Conservation (phyloP, 2,329 filamentous ascomycete genomes). For the Leptographium lundbergii region DNA sequence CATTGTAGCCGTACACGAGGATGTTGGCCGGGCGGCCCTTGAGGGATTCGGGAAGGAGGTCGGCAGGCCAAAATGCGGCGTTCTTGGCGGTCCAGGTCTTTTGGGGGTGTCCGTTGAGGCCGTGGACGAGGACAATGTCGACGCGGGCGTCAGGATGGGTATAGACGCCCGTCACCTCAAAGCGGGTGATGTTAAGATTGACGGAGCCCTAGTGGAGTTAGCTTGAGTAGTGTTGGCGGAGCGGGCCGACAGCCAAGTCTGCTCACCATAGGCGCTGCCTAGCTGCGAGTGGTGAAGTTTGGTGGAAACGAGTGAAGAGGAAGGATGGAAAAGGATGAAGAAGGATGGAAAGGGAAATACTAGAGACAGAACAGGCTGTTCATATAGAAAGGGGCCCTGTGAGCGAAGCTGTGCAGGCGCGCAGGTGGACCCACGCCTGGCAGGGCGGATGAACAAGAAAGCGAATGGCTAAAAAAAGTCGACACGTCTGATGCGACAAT, state of each 20-base stretch:
- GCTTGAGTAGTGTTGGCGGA: not conserved
- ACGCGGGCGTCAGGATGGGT: slow-evolving; percentile 45
- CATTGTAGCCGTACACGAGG: slow-evolving; percentile 64
- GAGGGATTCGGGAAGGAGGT: slow-evolving; percentile 51
- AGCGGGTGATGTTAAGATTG: slow-evolving; percentile 19
- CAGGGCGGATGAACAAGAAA: too few relatives aligned
- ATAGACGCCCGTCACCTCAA: slow-evolving; percentile 47
- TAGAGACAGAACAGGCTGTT: too few relatives aligned
- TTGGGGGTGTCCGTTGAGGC: slow-evolving; percentile 52
- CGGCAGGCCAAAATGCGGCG: slow-evolving; percentile 54
- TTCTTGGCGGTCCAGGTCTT: slow-evolving; percentile 48
- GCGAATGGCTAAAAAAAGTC: too few relatives aligned
- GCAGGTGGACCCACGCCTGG: too few relatives aligned
- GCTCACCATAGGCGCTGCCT: not conserved
- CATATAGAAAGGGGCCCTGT: too few relatives aligned
- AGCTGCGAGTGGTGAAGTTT: too few relatives aligned
- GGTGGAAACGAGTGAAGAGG: too few relatives aligned
- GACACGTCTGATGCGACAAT: too few relatives aligned
- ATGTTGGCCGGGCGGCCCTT: slow-evolving; percentile 47
- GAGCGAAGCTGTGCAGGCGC: too few relatives aligned
- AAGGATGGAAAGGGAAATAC: too few relatives aligned
- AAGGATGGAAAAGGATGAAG: too few relatives aligned
- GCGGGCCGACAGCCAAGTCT: not conserved
- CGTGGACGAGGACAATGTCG: slow-evolving; percentile 60
- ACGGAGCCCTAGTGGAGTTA: not conserved